Evolutionary conservation across 2,329 filamentous ascomycete genomes (phyloP), one percentile per base, ranked within the genome.

Genomic region (Corniculantispora saksenae): DNA sequence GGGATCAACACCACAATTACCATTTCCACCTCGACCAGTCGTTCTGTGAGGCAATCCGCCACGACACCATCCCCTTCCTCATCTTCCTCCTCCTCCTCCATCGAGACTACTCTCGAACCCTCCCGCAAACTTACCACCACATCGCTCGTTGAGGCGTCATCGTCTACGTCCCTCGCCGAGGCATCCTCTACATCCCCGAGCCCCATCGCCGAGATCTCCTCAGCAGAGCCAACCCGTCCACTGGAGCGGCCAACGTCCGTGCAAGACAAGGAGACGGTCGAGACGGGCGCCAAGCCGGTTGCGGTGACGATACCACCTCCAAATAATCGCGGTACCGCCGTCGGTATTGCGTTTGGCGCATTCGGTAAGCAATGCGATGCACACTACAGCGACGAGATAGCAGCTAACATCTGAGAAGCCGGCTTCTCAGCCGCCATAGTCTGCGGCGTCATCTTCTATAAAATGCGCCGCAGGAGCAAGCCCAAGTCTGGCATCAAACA

Each of bases 401-500:
- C 35, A n/a, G 29, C 53, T 56, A 15, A 56, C 29, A 40, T n/a
- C 5, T 35, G 40, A 3, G 17, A 56, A 43, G 53, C 53, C 23
- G 53, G 53, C n/a, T 56, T 56, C 19, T 35, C 53, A 2, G 29
- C n/a, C 21, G 53, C 53, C 17, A 56, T 56, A 3, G 13, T 35
- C 17, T 35, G 29, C 32, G 53, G 4, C 5, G 53, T 56, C 3
- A 29, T 56, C 19, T 35, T 56, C 35, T 56, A 56, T 19, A 56
- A 56, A 19, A 10, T 56, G 29, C 53, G 53, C n/a, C 53, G 53
- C 6, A 56, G 23, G 32, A 32, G 29, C 27, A 35, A 56, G 21
- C 53, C 53, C 27, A 56, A 35, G 23, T 27, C 50, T 19, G 53
- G 53, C 32, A 56, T 56, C 27, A 56, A 56, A 19, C 53, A 56